Base-by-base conservation (phyloP, 768 basidiomycete genomes). In the Tephrocybe sp. region DNA sequence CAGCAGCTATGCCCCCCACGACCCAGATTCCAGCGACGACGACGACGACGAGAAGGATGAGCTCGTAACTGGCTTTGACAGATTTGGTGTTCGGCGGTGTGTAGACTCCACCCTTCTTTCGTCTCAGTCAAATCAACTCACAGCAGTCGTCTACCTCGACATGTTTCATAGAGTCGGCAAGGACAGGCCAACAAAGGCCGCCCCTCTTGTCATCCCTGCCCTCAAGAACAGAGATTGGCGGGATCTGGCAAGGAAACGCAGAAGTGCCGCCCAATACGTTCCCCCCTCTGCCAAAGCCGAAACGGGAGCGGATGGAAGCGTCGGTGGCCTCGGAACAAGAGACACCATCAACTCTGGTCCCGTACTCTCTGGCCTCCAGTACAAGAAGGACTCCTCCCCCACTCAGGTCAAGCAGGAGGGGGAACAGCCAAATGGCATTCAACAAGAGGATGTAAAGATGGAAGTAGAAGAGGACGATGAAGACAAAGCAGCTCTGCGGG, bases 221-320 rank as follows among this genome's bases (percentile, higher is more conserved):
- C 74, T 91, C 39, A 75, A 92, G 60, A 96, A 98, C 62, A 80
- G 84, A 23, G 95, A 99, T 64, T 99, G 96, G 96, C 75, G 92
- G 36, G 88, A 84, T 45, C 69, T 83, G 7, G 90, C 90, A 14
- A 77, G 87, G 36, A 85, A 82, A 64, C 76, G 88, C 61, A 82
- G 76, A 38, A 71, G 67, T 23, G 73, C 64, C 8, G 67, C 69
- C 11, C 76, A 80, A 37, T 93, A 81, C 60, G 73, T 92, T 8
- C 93, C 93, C 1, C 76, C 79, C 2, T 79, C 82, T 26, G 81
- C 78, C 2, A 71, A 71, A 34, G 80, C 75, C 14, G 54, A 70
- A 20, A 81, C 80, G 1, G 85, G 88, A 7, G 71, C 73, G 38
- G 85, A 90, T 58, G 88, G 88, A 17, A 86, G 85, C 48, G 84